A percentile compares a stretch with the other conserved stretches of the same genome.
phyloP scores from a whole-genome alignment of 2,329 filamentous ascomycete species.

The Aspergillus bombycis region DNA sequence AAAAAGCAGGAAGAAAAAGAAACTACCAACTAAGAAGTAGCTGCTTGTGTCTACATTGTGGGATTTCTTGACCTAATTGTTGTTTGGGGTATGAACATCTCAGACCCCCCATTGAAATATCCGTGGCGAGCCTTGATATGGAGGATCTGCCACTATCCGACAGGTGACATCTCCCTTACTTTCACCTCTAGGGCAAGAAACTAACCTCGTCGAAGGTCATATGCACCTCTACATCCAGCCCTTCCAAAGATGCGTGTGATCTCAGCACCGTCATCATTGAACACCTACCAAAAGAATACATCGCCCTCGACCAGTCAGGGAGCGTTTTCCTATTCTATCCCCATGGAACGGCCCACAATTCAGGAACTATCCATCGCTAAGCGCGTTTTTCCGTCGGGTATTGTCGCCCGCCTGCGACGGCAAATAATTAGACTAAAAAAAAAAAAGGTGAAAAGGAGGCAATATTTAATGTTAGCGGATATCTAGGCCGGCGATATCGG shows the following conservation, averaged over 20 bases:
- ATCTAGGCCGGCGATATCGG: constrained; percentile 34
- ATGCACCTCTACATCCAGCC: not conserved
- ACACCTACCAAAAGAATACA: constrained; percentile 1
- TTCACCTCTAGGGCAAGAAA: not conserved
- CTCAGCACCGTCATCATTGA: not conserved
- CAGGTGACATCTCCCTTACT: not conserved
- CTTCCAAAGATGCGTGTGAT: not conserved
- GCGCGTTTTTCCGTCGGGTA: constrained; percentile 19
- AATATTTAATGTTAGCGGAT: constrained; percentile 15
- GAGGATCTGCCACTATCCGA: not conserved
- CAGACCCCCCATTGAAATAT: not conserved
- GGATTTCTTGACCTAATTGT: not conserved
- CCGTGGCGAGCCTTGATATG: not conserved
- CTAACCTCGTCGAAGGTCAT: not conserved
- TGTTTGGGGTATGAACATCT: not conserved
- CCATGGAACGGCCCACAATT: constrained; percentile 17
- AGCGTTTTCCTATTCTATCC: not conserved
- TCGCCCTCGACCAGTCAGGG: constrained; percentile 7
- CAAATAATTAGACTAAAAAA: constrained; percentile 11
- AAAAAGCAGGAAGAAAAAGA: not conserved
- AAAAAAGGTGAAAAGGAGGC: not conserved
- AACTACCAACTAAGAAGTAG: not conserved
- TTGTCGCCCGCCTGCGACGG: constrained; percentile 7
- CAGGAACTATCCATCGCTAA: constrained; percentile 16
- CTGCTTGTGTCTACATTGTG: not conserved